Base-by-base conservation (phyloP, 2,329 filamentous ascomycete species). In the Fusarium nanum region DNA sequence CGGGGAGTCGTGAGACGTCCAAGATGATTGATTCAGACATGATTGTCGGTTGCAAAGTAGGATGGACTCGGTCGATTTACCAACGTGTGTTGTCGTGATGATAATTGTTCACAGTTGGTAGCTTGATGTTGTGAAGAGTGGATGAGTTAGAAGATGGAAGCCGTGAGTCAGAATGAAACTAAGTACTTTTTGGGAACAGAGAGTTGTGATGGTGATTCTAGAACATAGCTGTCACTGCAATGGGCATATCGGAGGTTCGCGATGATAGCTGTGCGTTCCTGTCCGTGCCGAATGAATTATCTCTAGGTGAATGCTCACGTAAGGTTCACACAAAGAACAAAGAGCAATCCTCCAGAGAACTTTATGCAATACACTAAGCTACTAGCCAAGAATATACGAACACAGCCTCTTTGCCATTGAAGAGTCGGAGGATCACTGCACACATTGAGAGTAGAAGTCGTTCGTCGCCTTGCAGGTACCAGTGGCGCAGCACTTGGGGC, bases 401-500 rank as follows among this genome's bases (percentile, higher is more conserved):
- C 34, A 37, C 18, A 37, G 18, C 1, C 34, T 1, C 6, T 37
- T 4, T 7, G 6, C 2, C 10, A 12, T n/a, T n/a, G 34, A 7
- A n/a, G 10, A 12, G 18, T 4, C 18, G 3, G 6, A 3, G 5
- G 9, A 13, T 28, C 10, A 63, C 18, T 53, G 50, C 14, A 34
- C 27, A n/a, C 60, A 63, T 7, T 63, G 60, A 22, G 60, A 47
- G 34, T 63, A 63, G 14, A 22, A 63, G 6, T 63, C 42, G 20
- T 63, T 63, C 0, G 28, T 13, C 5, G 58, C n/a, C 12, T 63
- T 63, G 58, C 60, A 63, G 0, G 60, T 63, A 42, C 58, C 58
- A 30, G 60, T 63, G 7, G 60, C 58, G 23, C 60, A 63, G 28
- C 60, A 63, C 47, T 63, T 63, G 3, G 60, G 14, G 13, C 60